These are phyloP conservation scores for Colletotrichum lentis DNA, from an alignment of 2,329 filamentous ascomycete species.

Conservation along the genomic window DNA sequence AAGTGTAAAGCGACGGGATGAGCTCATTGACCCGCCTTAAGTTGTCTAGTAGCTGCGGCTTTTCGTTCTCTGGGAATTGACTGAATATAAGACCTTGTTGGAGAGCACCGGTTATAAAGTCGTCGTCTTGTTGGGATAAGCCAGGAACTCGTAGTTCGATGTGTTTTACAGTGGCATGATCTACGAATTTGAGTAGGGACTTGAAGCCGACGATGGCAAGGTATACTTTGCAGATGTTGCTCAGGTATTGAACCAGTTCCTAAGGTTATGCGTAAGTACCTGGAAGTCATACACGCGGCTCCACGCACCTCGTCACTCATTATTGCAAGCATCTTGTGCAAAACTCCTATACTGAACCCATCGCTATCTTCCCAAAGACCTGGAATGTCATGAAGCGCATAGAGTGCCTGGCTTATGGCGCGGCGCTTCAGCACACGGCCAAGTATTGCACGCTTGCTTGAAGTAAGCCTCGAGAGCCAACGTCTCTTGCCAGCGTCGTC, in stretches of 20 bases:
- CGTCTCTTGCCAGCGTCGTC: too few relatives aligned
- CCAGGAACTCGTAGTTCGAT: neutral
- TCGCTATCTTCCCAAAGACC: too few relatives aligned
- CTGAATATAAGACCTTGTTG: neutral
- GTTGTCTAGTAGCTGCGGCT: neutral
- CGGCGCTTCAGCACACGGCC: too few relatives aligned
- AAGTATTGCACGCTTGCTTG: too few relatives aligned
- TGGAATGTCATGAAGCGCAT: too few relatives aligned
- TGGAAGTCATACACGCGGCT: neutral
- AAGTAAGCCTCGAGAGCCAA: too few relatives aligned
- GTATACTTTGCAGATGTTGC: neutral
- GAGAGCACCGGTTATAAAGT: neutral
- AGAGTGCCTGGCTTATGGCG: too few relatives aligned
- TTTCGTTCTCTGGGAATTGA: neutral
- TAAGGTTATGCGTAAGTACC: neutral
- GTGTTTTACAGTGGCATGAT: neutral
- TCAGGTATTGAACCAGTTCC: neutral
- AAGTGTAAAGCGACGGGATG: neutral
- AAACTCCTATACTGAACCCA: too few relatives aligned
- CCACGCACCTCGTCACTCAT: neutral
- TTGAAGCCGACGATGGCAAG: neutral
- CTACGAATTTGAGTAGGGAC: neutral
- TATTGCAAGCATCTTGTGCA: neutral
- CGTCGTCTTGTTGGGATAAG: neutral
- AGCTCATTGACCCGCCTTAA: neutral